These are phyloP conservation scores for Hemisphaericaspora xylanilytica DNA, from an alignment of 1,139 yeast species.

Conservation along the genomic window DNA sequence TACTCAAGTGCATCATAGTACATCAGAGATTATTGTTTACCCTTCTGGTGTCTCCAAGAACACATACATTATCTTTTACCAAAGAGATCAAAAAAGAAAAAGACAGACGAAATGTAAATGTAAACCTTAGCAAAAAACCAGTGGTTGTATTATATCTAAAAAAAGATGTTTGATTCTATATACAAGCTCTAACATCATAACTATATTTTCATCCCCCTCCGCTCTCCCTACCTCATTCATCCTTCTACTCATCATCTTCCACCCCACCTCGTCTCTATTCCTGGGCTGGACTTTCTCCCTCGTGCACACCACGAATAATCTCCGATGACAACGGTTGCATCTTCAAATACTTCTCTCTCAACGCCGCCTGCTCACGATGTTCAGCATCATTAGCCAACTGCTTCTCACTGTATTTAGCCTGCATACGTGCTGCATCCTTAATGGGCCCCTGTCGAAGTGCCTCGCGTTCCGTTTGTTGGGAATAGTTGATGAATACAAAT, in stretches of 20 bases:
- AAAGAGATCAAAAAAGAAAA: too few relatives aligned
- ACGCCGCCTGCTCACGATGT: slow-evolving; percentile 69
- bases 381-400: slow-evolving; percentile 62
- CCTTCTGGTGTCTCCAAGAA: slow-evolving; percentile 54
- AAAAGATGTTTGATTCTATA: neutral
- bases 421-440: slow-evolving; percentile 66
- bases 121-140: slow-evolving; percentile 1
- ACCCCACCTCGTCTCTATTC: too few relatives aligned
- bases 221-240: neutral
- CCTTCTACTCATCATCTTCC: too few relatives aligned
- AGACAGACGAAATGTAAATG: too few relatives aligned
- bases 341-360: slow-evolving; percentile 59
- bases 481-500: slow-evolving; percentile 63
- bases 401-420: slow-evolving; percentile 43
- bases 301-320: slow-evolving; percentile 37
- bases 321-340: slow-evolving; percentile 60
- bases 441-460: slow-evolving; percentile 78
- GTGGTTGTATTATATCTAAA: slow-evolving; percentile 1
- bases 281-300: slow-evolving; percentile 7
- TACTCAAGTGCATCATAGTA: slow-evolving; percentile 55
- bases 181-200: neutral
- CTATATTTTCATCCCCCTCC: neutral
- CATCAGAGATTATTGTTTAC: slow-evolving; percentile 35
- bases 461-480: slow-evolving; percentile 65
- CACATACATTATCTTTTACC: slow-evolving; percentile 50